These are phyloP conservation scores for Xylaria sp. DNA, from an alignment of 2,329 filamentous ascomycete species.

Conservation along the genomic window DNA sequence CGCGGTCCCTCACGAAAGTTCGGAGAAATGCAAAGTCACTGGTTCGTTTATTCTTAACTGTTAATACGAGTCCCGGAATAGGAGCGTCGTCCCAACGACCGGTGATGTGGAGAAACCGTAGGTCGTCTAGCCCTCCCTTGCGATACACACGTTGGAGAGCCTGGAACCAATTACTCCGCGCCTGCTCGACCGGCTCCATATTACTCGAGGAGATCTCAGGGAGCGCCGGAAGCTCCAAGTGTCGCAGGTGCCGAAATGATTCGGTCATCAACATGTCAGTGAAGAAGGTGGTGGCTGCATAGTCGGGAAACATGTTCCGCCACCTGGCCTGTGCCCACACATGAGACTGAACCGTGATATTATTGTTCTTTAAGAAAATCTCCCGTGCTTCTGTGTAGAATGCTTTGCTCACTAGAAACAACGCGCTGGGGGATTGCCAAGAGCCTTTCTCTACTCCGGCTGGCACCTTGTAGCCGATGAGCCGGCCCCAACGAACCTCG, in stretches of 20 bases:
- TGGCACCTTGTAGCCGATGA: neutral
- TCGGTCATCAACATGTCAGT: neutral
- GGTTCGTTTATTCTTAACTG: neutral
- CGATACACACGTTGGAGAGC: neutral
- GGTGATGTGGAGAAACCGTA: neutral
- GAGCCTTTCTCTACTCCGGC: neutral
- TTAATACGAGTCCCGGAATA: neutral
- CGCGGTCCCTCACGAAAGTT: neutral
- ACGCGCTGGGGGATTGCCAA: neutral
- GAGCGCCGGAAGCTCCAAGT: neutral
- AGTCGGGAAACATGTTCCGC: neutral
- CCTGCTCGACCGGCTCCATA: neutral
- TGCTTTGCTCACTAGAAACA: constrained; percentile 6
- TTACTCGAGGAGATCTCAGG: neutral
- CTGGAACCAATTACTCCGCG: neutral
- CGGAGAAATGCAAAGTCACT: neutral
- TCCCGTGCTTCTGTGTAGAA: neutral
- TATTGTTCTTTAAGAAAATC: neutral
- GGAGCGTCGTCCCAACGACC: neutral
- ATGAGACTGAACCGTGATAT: neutral
- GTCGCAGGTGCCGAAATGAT: neutral
- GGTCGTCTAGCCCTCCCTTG: neutral
- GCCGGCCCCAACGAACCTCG: neutral
- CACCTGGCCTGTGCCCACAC: neutral
- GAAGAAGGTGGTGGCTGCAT: neutral